Base-by-base conservation (phyloP, 148 eudicot species). In the Rhododendron molle region DNA sequence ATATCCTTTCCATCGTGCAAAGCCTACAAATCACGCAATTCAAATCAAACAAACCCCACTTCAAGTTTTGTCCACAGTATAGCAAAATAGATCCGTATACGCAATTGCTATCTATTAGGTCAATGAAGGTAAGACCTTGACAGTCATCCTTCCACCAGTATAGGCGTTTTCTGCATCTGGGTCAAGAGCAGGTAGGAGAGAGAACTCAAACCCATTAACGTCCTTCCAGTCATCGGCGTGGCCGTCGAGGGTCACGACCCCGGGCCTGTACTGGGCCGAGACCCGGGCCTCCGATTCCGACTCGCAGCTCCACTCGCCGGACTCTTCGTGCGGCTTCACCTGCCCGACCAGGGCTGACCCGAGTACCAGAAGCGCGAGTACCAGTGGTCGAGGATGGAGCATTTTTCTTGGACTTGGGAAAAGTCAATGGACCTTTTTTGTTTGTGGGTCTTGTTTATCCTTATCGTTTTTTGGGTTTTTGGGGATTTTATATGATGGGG, bases 291-390 rank as follows among this genome's bases (percentile, higher is more conserved):
- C 92, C 46, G 90, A 65, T 85, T 90, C 86, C 0, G 94, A 81
- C 28, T 96, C 94, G 88, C 98, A 96, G 78, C 88, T 90, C 98
- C 98, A 93, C 58, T 89, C 90, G 77, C 98, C 98, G n/a, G 98
- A 92, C 56, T 94, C 98, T 69, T 92, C 84, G 93, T 96, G 98
- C 13, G 95, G 9, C 1, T 58, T 58, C n/a, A 21, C 65, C 65
- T 10, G 26, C 69, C 79, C 10, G 5, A 79, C 50, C 44, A n/a
- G 54, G 16, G 86, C 77, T 26, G 85, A 85, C 49, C 65, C 84
- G 49, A 34, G 71, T 13, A 83, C 30, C 21, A 80, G 40, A 1
- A 88, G 2, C 18, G 44, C 28, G 32, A 85, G 21, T 32, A 83
- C n/a, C 4, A 82, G 11, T 11, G 69, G 43, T 28, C 47, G 84